phyloP scores from a whole-genome alignment of 1,139 yeast species.

The Hyphopichia wangnamkhiaoensis region DNA sequence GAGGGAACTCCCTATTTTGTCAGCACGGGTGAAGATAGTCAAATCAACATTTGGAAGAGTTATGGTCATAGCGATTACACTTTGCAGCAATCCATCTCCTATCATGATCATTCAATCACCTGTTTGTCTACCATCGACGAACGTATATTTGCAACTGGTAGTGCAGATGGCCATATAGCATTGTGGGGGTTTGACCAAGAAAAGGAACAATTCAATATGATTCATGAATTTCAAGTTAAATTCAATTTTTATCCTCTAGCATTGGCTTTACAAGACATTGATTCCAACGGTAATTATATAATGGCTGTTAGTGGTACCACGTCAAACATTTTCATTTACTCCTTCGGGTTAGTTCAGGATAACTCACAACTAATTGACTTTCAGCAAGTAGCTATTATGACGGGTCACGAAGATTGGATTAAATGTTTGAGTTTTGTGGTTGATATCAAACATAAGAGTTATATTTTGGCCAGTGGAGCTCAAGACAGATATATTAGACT shows the following conservation, averaged over 20 bases:
- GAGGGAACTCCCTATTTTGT: constrained; percentile 49
- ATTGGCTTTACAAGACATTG: constrained; percentile 52
- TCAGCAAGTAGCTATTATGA: constrained; percentile 51
- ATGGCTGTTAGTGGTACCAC: constrained; percentile 87
- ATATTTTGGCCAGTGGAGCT: constrained; percentile 78
- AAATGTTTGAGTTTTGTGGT: constrained; percentile 66
- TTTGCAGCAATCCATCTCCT: constrained; percentile 35
- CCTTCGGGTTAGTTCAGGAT: constrained; percentile 34
- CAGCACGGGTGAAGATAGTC: constrained; percentile 66
- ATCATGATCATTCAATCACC: constrained; percentile 52
- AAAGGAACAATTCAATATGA: constrained; percentile 20
- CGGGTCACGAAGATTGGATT: constrained; percentile 96
- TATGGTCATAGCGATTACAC: constrained; percentile 15
- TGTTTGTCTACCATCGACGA: constrained; percentile 41
- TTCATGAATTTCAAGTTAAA: constrained; percentile 39
- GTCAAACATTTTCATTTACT: constrained; percentile 54
- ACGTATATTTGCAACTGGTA: constrained; percentile 56
- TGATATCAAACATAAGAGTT: constrained; percentile 47
- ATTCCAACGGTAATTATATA: constrained; percentile 37
- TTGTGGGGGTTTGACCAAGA: constrained; percentile 44
- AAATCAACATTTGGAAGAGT: constrained; percentile 60
- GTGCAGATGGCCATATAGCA: constrained; percentile 60
- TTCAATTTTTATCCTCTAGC: constrained; percentile 66
- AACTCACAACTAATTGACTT: constrained; percentile 19
- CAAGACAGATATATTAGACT: constrained; percentile 87